These are phyloP conservation scores for Microdochium paspali DNA, from an alignment of 2,329 filamentous ascomycete genomes.

Conservation along the genomic window DNA sequence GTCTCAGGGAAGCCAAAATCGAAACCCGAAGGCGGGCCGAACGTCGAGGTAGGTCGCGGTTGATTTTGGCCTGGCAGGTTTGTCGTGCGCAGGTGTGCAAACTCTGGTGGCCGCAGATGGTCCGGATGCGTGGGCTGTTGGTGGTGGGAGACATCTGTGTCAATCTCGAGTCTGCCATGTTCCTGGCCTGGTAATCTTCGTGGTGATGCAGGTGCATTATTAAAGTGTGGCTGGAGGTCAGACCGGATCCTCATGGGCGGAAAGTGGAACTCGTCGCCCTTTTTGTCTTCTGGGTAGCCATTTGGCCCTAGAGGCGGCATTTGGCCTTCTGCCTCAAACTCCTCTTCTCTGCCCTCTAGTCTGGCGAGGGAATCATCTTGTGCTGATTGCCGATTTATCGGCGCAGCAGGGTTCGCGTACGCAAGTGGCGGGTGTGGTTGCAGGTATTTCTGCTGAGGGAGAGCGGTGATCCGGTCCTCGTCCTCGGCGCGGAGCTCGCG, in stretches of 20 bases:
- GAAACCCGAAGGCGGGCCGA: conserved; percentile 54
- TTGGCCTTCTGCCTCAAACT: conserved; percentile 28
- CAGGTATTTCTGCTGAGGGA: conserved; percentile 60
- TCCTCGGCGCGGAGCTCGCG: conserved; percentile 72
- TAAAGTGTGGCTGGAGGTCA: conserved; percentile 45
- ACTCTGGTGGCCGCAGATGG: conserved; percentile 37
- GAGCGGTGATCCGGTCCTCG: conserved; percentile 73
- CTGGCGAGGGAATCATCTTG: conserved; percentile 38
- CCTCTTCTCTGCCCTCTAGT: conserved; percentile 35
- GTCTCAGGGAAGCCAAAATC: conserved; percentile 77
- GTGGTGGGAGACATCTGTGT: background rate
- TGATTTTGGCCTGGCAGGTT: conserved; percentile 22
- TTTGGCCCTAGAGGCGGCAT: conserved; percentile 8
- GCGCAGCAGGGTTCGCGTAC: conserved; percentile 19
- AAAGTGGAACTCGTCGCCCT: conserved; percentile 45
- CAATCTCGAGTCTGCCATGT: conserved; percentile 9
- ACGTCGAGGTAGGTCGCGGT: conserved; percentile 42
- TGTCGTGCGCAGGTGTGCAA: conserved; percentile 44
- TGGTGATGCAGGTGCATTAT: conserved; percentile 43
- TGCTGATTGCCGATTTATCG: conserved; percentile 16
- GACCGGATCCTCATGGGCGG: conserved; percentile 38
- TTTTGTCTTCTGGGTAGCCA: conserved; percentile 19
- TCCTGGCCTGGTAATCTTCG: conserved; percentile 15
- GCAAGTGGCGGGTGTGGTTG: conserved; percentile 39
- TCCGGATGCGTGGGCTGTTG: conserved; percentile 2